A percentile compares a stretch with the other conserved stretches of the same genome.
These are phyloP conservation scores for Psophocarpus tetragonolobus DNA, from an alignment of 306 rosid species.

Conservation along the genomic window DNA sequence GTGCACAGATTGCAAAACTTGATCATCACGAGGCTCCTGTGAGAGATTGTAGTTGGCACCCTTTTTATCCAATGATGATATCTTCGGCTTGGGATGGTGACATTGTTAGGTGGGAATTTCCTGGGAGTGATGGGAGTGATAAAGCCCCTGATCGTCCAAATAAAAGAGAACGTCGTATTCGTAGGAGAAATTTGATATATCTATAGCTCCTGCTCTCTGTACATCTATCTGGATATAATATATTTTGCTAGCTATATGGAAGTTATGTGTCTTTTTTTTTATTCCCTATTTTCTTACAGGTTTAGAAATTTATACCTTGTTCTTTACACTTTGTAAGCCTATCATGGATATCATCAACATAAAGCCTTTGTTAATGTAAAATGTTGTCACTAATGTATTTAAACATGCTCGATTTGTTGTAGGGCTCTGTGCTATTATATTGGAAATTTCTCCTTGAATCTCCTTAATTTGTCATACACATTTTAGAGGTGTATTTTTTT, in stretches of 20 bases:
- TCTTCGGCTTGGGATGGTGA: conserved; percentile 63
- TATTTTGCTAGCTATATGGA: conserved; percentile 8
- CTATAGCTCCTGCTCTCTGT: conserved; percentile 25
- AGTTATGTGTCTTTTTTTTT: not conserved
- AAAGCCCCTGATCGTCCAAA: conserved; percentile 28
- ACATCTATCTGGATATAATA: not conserved
- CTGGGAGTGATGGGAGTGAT: conserved; percentile 39
- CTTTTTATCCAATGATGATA: conserved; percentile 48
- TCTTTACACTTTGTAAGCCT: conserved; percentile 1
- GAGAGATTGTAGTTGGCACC: conserved; percentile 67
- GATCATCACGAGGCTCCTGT: conserved; percentile 53
- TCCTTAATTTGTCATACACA: too few species aligned
- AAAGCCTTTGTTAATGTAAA: not conserved
- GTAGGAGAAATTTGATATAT: conserved; percentile 35
- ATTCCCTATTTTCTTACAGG: not conserved
- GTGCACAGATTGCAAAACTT: conserved; percentile 59
- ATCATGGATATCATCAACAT: conserved; percentile 21
- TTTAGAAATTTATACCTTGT: conserved; percentile 21
- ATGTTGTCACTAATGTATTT: not conserved
- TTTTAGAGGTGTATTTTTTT: too few species aligned
- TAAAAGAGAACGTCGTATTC: conserved; percentile 26
- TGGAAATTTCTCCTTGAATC: too few species aligned
- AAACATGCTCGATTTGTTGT: not conserved
- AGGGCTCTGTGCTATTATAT: too few species aligned
- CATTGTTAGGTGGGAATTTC: conserved; percentile 58